These are phyloP conservation scores for Aspergillus homomorphus DNA, from an alignment of 495 filamentous ascomycete genomes.

Conservation along the genomic window DNA sequence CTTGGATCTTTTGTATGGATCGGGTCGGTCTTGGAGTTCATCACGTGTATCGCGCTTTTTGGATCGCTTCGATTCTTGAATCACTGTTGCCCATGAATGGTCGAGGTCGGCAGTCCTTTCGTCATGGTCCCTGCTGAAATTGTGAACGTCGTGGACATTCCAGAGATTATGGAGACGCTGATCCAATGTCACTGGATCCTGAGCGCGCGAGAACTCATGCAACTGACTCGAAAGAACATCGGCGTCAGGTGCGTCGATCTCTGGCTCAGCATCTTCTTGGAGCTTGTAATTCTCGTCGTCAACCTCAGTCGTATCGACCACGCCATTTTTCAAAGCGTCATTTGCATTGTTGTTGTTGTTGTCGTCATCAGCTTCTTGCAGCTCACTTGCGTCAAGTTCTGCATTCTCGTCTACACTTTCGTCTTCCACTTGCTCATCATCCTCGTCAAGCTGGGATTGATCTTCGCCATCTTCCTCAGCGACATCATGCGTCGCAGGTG, in stretches of 20 bases:
- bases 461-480: slow-evolving; percentile 16
- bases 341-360: slow-evolving; percentile 20
- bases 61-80: slow-evolving; percentile 30
- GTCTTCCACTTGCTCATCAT: slow-evolving; percentile 15
- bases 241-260: slow-evolving; percentile 19
- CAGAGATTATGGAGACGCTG: slow-evolving; percentile 60
- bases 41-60: slow-evolving; percentile 41
- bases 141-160: slow-evolving; percentile 51
- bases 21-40: slow-evolving; percentile 46
- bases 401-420: slow-evolving; percentile 7
- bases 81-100: slow-evolving; percentile 31
- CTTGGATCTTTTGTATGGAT: slow-evolving; percentile 36
- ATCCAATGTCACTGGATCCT: slow-evolving; percentile 54
- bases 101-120: slow-evolving; percentile 26
- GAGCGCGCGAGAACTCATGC: slow-evolving; percentile 29
- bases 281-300: slow-evolving; percentile 17
- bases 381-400: background rate
- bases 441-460: slow-evolving; percentile 11
- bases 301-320: slow-evolving; percentile 22
- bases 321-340: slow-evolving; percentile 21
- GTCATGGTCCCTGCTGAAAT: slow-evolving; percentile 42
- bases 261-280: slow-evolving; percentile 18
- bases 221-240: slow-evolving; percentile 32
- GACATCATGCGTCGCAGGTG: slow-evolving; percentile 11
- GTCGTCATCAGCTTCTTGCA: slow-evolving; percentile 15